phyloP scores from a whole-genome alignment of 306 rosid genomes.

The Luffa aegyptiaca region DNA sequence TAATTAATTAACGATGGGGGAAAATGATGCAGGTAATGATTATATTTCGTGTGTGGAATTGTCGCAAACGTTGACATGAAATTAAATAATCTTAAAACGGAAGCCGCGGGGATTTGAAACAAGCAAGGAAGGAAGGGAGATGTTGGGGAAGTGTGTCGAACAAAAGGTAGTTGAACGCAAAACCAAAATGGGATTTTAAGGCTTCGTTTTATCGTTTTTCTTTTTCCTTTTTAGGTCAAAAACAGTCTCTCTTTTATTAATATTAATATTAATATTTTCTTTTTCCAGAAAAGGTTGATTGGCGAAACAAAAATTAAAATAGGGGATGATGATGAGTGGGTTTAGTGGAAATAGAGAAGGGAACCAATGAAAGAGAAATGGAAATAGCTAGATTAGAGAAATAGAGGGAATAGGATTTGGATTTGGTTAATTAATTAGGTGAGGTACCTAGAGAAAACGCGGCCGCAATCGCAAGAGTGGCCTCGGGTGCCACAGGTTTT shows the following conservation, averaged over 20 bases:
- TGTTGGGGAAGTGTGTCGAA: slow-evolving; percentile 53
- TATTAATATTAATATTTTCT: no score
- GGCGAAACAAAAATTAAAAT: no score
- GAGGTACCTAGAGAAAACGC: slow-evolving; percentile 66
- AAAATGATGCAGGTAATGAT: background rate
- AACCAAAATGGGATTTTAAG: slow-evolving; percentile 27
- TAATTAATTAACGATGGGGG: background rate
- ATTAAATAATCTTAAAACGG: background rate
- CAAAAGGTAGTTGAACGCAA: background rate
- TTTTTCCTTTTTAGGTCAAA: slow-evolving; percentile 41
- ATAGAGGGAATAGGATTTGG: background rate
- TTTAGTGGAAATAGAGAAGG: no score
- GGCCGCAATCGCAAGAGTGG: slow-evolving; percentile 96
- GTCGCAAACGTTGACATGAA: background rate
- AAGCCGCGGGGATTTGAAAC: background rate
- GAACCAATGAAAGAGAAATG: background rate
- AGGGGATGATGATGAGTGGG: no score
- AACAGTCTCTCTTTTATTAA: background rate
- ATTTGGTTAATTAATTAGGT: no score
- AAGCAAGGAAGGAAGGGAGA: slow-evolving; percentile 12
- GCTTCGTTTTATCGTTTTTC: background rate
- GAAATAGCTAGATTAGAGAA: background rate
- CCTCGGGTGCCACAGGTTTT: slow-evolving; percentile 97
- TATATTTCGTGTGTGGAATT: background rate
- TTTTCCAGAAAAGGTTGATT: no score